Conservation (phyloP, 257 asterid genomes). For the Fraxinus cuspidata region DNA sequence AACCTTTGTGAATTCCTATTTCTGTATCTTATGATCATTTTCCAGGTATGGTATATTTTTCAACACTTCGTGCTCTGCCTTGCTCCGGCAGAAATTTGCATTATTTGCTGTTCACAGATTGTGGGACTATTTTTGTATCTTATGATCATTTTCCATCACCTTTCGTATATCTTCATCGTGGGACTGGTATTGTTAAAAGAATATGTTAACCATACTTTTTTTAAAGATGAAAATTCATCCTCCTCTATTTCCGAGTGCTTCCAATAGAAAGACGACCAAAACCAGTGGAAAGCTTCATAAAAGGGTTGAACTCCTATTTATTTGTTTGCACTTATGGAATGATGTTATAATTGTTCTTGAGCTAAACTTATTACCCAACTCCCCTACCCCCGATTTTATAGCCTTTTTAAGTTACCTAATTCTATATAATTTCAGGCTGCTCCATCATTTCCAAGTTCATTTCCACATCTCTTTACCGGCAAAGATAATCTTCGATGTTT, state of each 20-base stretch:
- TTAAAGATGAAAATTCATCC: background rate
- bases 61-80: background rate
- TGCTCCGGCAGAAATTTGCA: background rate
- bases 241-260: background rate
- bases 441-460: slow-evolving; percentile 94
- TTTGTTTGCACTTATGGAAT: background rate
- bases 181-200: background rate
- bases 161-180: background rate
- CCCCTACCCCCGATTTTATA: background rate
- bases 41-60: background rate
- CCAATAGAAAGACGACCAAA: background rate
- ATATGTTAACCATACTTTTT: background rate
- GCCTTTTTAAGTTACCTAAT: slow-evolving; percentile 18
- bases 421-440: slow-evolving; percentile 60
- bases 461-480: slow-evolving; percentile 82
- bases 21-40: background rate
- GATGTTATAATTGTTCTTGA: slow-evolving; percentile 5
- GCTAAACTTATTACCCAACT: background rate
- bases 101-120: background rate
- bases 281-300: background rate
- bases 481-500: slow-evolving; percentile 76
- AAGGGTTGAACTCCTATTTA: background rate
- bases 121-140: too few relatives aligned
- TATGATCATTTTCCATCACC: background rate
- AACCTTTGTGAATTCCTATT: background rate